Conservation (phyloP, 352 stramenopile genomes). For the Phytophthora foliorum region DNA sequence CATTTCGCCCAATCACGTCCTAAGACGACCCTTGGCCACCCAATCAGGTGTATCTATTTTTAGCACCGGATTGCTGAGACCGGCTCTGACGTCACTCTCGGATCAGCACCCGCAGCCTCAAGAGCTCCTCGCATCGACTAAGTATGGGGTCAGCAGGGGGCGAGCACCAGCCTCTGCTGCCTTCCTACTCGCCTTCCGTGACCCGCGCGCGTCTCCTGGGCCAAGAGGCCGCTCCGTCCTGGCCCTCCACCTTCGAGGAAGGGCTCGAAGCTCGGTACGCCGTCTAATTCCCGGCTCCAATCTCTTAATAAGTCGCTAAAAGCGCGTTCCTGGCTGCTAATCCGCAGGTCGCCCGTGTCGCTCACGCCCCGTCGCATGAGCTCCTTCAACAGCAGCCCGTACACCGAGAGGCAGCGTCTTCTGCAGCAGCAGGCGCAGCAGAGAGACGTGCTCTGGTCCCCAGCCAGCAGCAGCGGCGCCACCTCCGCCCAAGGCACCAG, state of each 20-base stretch:
- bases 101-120: background rate
- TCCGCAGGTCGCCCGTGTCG: slow-evolving; percentile 47
- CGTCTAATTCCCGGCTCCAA: background rate
- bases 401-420: slow-evolving; percentile 54
- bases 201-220: slow-evolving; percentile 41
- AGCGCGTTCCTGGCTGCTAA: background rate
- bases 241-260: slow-evolving; percentile 82
- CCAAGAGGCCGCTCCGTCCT: slow-evolving; percentile 48
- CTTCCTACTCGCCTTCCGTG: slow-evolving; percentile 74
- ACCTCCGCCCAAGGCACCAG: slow-evolving; percentile 51
- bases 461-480: slow-evolving; percentile 23
- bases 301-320: background rate
- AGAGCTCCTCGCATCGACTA: slow-evolving; percentile 1
- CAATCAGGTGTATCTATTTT: slow-evolving; percentile 32
- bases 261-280: slow-evolving; percentile 65
- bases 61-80: slow-evolving; percentile 17
- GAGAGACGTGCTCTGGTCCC: slow-evolving; percentile 31
- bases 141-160: slow-evolving; percentile 30
- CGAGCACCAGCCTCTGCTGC: slow-evolving; percentile 56
- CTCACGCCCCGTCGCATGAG: slow-evolving; percentile 28
- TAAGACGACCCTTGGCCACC: slow-evolving; percentile 15
- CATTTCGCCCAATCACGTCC: background rate
- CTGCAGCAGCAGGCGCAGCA: slow-evolving; percentile 38
- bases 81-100: slow-evolving; percentile 20
- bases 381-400: slow-evolving; percentile 49